Percentiles rank a stretch among this genome's conserved stretches.
Conservation (phyloP, 805 yeast species). For the Zygotorulaspora sp. region DNA sequence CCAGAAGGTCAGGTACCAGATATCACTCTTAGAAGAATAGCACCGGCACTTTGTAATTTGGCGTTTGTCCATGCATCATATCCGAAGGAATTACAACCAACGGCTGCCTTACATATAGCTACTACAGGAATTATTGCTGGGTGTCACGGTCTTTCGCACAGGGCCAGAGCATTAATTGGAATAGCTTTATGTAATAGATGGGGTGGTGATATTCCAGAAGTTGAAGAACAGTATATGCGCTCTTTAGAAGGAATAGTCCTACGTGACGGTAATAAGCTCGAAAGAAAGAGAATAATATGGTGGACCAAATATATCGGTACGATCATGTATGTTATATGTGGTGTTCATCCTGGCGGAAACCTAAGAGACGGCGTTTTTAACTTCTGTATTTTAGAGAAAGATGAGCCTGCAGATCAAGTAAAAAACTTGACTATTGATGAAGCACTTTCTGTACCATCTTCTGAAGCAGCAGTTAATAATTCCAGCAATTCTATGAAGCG, state of each 20-base stretch:
- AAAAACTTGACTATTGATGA: slow-evolving; percentile 22
- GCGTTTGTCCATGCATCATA: slow-evolving; percentile 75
- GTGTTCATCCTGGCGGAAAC: slow-evolving; percentile 78
- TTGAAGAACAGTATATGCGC: slow-evolving; percentile 45
- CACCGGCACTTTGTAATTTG: slow-evolving; percentile 67
- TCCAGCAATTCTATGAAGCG: slow-evolving; percentile 23
- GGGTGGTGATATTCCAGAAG: slow-evolving; percentile 72
- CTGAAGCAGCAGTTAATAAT: slow-evolving; percentile 4
- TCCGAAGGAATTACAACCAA: slow-evolving; percentile 71
- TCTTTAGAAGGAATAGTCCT: slow-evolving; percentile 47
- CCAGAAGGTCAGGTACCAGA: slow-evolving; percentile 55
- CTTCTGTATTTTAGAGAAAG: slow-evolving; percentile 38
- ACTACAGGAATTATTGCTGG: slow-evolving; percentile 73
- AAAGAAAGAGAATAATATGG: slow-evolving; percentile 50
- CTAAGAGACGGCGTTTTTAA: slow-evolving; percentile 56
- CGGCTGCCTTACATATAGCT: slow-evolving; percentile 68
- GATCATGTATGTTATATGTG: slow-evolving; percentile 72
- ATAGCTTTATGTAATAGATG: slow-evolving; percentile 73
- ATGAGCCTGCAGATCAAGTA: slow-evolving; percentile 26
- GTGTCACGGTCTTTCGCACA: slow-evolving; percentile 68
- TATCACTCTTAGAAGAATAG: slow-evolving; percentile 54
- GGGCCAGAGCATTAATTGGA: slow-evolving; percentile 66
- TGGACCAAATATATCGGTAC: slow-evolving; percentile 74
- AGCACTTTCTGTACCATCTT: slow-evolving; percentile 11
- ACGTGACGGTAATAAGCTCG: slow-evolving; percentile 41